These are phyloP conservation scores for Polychaeton citri DNA, from an alignment of 2,329 filamentous ascomycete species.

Conservation along the genomic window DNA sequence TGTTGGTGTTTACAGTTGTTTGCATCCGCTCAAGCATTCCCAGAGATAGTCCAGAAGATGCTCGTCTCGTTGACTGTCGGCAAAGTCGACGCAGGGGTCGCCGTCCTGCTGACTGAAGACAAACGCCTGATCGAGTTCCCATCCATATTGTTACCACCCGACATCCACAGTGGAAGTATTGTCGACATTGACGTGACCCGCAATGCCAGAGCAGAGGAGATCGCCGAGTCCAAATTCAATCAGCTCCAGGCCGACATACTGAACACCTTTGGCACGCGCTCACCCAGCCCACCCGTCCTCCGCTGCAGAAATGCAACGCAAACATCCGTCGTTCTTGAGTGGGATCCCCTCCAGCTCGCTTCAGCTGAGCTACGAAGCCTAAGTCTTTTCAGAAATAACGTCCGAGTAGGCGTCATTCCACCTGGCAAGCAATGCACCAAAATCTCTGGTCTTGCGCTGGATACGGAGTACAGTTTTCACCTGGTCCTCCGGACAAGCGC, in stretches of 20 bases:
- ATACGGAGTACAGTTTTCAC: constrained; percentile 92
- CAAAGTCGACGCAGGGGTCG: constrained; percentile 98
- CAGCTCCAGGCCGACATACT: constrained; percentile 82
- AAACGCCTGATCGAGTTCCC: constrained; percentile 99
- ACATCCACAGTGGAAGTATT: constrained; percentile 91
- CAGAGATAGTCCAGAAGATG: too few relatives aligned
- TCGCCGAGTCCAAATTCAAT: constrained; percentile 63
- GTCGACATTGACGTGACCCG: constrained; percentile 93
- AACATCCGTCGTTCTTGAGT: constrained; percentile 95
- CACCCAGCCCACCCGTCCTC: constrained; percentile 64
- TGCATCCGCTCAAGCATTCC: too few relatives aligned
- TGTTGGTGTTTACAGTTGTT: too few relatives aligned
- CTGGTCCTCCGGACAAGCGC: constrained; percentile 82
- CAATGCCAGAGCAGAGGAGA: constrained; percentile 65
- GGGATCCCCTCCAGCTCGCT: constrained; percentile 87
- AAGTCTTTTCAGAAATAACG: constrained; percentile 86
- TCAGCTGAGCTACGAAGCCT: constrained; percentile 84
- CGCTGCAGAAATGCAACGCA: constrained; percentile 95
- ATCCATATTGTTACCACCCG: constrained; percentile 86
- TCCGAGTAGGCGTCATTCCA: constrained; percentile 91
- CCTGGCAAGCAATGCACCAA: constrained; percentile 88
- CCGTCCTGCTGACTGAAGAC: constrained; percentile 89
- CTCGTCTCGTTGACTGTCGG: constrained; percentile 95
- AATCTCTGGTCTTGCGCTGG: constrained; percentile 89
- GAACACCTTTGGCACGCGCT: constrained; percentile 67